Conservation (phyloP, 2,329 filamentous ascomycete species). For the Colletotrichum australisinense region DNA sequence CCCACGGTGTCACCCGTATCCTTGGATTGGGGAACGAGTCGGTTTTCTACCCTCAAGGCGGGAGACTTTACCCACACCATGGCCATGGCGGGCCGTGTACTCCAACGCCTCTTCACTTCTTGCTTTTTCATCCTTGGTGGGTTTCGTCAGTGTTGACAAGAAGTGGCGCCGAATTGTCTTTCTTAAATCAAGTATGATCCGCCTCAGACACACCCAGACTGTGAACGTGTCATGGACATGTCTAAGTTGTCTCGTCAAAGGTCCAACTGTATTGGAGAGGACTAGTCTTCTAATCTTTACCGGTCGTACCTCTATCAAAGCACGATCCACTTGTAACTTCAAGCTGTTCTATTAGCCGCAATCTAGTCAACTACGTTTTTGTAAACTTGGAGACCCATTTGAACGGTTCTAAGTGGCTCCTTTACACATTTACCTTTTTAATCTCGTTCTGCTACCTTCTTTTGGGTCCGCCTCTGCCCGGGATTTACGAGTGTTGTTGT, state of each 20-base stretch:
- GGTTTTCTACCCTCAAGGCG: neutral
- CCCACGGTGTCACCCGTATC: slow-evolving; percentile 15
- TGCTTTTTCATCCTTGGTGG: neutral
- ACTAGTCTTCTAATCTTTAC: neutral
- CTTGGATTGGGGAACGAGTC: neutral
- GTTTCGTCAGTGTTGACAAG: slow-evolving; percentile 3
- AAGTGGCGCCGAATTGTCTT: neutral
- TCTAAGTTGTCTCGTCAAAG: neutral
- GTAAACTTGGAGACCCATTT: neutral
- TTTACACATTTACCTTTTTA: neutral
- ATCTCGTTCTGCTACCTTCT: neutral
- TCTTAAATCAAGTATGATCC: slow-evolving; percentile 6
- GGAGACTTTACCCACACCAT: neutral
- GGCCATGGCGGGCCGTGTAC: neutral
- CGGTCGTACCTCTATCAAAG: neutral
- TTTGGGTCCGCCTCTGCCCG: neutral
- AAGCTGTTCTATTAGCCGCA: neutral
- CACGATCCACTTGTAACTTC: neutral
- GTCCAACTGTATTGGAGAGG: neutral
- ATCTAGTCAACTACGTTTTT: neutral
- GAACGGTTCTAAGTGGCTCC: neutral
- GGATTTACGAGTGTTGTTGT: neutral
- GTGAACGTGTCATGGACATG: neutral
- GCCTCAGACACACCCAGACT: neutral
- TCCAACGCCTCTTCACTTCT: neutral